A percentile compares a stretch with the other conserved stretches of the same genome.
Evolutionary conservation across 1,139 yeast species (phyloP).

Genomic region (Scheffersomyces lignicola): DNA sequence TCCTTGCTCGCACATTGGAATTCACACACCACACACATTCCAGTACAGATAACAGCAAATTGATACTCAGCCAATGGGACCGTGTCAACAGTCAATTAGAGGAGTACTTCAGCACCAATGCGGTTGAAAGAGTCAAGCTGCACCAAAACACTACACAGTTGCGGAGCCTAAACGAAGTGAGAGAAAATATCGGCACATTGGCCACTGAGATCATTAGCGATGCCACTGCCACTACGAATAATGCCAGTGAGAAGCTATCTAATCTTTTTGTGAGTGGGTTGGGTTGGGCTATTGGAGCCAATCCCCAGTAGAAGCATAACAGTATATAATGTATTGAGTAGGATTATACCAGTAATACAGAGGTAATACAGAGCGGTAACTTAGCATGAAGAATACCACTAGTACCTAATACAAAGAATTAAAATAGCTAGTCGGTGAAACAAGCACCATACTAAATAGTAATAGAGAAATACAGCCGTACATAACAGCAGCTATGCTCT

Average conservation of each 20-base stretch:
- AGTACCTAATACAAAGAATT: too few species aligned
- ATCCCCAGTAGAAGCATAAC: slow-evolving; percentile 16
- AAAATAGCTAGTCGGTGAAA: too few species aligned
- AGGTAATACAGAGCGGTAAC: too few species aligned
- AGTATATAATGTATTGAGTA: too few species aligned
- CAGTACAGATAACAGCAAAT: slow-evolving; percentile 27
- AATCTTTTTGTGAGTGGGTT: slow-evolving; percentile 56
- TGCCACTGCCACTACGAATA: slow-evolving; percentile 33
- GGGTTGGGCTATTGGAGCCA: slow-evolving; percentile 71
- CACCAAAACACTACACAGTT: slow-evolving; percentile 6
- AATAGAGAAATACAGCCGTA: too few species aligned
- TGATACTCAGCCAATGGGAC: slow-evolving; percentile 41
- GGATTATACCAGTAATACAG: too few species aligned
- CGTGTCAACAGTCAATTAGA: slow-evolving; percentile 29
- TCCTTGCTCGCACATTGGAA: slow-evolving; percentile 48
- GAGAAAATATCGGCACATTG: slow-evolving; percentile 16
- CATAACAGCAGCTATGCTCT: too few species aligned
- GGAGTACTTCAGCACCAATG: slow-evolving; percentile 15
- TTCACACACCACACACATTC: slow-evolving; percentile 17
- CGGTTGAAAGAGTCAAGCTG: slow-evolving; percentile 10
- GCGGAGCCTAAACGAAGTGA: slow-evolving; percentile 5
- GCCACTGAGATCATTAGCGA: slow-evolving; percentile 35
- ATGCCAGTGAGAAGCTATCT: slow-evolving; percentile 51
- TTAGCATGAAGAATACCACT: too few species aligned
- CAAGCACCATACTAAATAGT: too few species aligned